These are phyloP conservation scores for Alternaria conjuncta DNA, from an alignment of 2,329 filamentous ascomycete genomes.

Conservation along the genomic window DNA sequence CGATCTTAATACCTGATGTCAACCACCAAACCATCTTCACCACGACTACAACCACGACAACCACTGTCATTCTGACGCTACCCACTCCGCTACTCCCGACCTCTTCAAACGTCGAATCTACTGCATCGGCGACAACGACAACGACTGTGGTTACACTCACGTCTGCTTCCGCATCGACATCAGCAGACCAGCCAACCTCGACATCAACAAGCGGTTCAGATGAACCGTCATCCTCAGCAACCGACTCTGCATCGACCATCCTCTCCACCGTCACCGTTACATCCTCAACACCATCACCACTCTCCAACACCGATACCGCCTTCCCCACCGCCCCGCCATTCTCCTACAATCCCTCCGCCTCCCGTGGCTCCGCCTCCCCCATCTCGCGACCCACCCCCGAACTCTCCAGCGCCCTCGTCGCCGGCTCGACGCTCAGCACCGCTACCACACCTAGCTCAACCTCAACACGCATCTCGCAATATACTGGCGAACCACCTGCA, in stretches of 20 bases:
- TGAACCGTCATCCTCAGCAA: neutral
- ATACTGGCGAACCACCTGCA: conserved; percentile 35
- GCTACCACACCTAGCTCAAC: conserved; percentile 19
- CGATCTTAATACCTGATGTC: conserved; percentile 2
- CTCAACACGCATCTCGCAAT: conserved; percentile 15
- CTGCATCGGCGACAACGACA: neutral
- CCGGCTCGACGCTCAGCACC: conserved; percentile 20
- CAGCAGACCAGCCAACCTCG: neutral
- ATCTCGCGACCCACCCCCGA: conserved; percentile 7
- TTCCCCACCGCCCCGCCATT: conserved; percentile 7
- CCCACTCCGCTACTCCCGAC: neutral
- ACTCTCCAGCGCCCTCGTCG: conserved; percentile 7
- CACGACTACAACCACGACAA: neutral
- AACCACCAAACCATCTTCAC: neutral
- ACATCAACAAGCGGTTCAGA: neutral
- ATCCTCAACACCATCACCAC: neutral
- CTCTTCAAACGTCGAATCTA: neutral
- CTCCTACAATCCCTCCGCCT: conserved; percentile 10
- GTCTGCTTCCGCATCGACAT: neutral
- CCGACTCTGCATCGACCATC: neutral
- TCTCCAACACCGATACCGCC: neutral
- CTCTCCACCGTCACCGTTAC: neutral
- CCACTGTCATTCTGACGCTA: neutral
- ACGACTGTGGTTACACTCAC: neutral
- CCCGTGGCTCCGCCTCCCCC: conserved; percentile 7